Evolutionary conservation across 192 early-diverging fungal species (phyloP).

Genomic region (Cladochytrium replicatum): DNA sequence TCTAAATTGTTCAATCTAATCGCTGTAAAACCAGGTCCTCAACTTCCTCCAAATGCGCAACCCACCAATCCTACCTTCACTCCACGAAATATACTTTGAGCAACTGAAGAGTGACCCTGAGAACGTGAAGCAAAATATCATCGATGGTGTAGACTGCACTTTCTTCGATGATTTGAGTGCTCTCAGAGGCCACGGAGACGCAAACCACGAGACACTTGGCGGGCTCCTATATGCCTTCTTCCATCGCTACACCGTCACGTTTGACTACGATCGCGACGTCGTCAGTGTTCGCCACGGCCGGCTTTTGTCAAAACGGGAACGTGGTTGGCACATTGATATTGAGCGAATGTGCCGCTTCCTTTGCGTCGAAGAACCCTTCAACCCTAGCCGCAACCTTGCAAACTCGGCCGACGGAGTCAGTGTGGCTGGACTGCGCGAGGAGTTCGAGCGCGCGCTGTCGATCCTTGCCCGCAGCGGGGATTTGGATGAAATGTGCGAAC

Average conservation of each 20-base stretch:
- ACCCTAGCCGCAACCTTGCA: conserved; percentile 76
- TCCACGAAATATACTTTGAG: conserved; percentile 53
- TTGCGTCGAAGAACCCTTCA: conserved; percentile 91
- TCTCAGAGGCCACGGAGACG: conserved; percentile 53
- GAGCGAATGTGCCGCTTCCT: conserved; percentile 56
- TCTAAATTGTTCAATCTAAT: conserved; percentile 5
- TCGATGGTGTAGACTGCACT: conserved; percentile 54
- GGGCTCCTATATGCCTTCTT: conserved; percentile 80
- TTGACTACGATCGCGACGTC: conserved; percentile 73
- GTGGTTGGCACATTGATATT: conserved; percentile 73
- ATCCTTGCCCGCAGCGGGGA: conserved; percentile 38
- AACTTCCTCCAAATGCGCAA: conserved; percentile 86
- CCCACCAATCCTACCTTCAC: conserved; percentile 79
- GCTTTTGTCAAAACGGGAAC: conserved; percentile 66
- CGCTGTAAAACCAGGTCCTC: conserved; percentile 34
- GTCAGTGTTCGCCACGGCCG: conserved; percentile 72
- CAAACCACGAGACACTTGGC: conserved; percentile 69
- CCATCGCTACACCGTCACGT: conserved; percentile 62
- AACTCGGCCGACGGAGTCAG: conserved; percentile 76
- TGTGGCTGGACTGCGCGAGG: conserved; percentile 67
- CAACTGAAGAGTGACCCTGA: conserved; percentile 7
- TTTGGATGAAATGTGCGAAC: conserved; percentile 43
- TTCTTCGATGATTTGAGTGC: conserved; percentile 65
- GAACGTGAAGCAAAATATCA: conserved; percentile 19
- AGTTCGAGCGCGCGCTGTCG: conserved; percentile 64